These are phyloP conservation scores for Xylaria intraflava DNA, from an alignment of 495 filamentous ascomycete genomes.

Conservation along the genomic window DNA sequence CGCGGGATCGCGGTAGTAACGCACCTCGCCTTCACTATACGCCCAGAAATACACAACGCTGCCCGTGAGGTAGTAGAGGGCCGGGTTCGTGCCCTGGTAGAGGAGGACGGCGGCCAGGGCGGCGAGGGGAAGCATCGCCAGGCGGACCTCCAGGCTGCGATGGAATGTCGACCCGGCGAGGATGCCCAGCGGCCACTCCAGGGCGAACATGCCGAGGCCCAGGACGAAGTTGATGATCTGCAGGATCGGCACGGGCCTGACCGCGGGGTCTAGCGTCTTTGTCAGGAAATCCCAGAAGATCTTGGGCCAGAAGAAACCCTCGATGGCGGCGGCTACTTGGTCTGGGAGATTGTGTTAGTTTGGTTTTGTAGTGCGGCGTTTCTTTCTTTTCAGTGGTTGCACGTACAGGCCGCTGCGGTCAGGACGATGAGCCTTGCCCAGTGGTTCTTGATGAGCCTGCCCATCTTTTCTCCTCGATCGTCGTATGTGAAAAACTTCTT, in stretches of 20 bases:
- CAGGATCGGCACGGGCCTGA: conserved; percentile 80
- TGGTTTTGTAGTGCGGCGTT: background rate
- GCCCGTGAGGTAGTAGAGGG: conserved; percentile 85
- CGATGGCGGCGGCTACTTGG: conserved; percentile 76
- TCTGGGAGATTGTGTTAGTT: conserved; percentile 47
- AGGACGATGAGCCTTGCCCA: conserved; percentile 91
- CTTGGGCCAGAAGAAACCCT: conserved; percentile 98
- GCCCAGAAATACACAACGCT: conserved; percentile 92
- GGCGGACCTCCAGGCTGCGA: conserved; percentile 76
- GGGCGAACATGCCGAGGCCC: conserved; percentile 70
- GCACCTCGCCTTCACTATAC: conserved; percentile 92
- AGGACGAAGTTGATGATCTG: conserved; percentile 94
- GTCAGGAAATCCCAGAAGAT: conserved; percentile 97
- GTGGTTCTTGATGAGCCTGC: conserved; percentile 97
- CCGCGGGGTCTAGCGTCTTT: conserved; percentile 78
- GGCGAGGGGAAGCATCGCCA: conserved; percentile 76
- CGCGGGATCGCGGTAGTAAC: background rate
- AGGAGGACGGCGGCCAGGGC: conserved; percentile 68
- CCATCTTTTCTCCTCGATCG: conserved; percentile 55
- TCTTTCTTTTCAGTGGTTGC: background rate
- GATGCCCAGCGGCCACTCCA: conserved; percentile 82
- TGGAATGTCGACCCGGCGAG: conserved; percentile 66
- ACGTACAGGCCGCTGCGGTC: conserved; percentile 76
- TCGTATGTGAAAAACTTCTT: background rate
- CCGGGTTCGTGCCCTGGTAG: conserved; percentile 90